Percentiles rank a stretch among this genome's conserved stretches.
Evolutionary conservation across 352 stramenopile species (phyloP).

Genomic region (Phytophthora ramorum): DNA sequence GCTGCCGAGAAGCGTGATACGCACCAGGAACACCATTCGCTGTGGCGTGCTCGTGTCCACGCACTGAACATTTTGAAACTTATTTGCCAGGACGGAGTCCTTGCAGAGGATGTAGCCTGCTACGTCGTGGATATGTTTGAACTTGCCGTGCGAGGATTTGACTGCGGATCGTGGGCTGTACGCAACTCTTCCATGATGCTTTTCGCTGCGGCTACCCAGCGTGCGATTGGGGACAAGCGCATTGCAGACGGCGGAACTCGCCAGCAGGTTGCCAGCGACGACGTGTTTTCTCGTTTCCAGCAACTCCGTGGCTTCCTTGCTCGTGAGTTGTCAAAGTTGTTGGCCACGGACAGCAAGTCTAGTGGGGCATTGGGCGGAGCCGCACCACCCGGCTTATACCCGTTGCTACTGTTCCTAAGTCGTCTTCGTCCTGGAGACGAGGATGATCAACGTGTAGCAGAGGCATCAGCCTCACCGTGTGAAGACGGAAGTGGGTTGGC

Average conservation of each 20-base stretch:
- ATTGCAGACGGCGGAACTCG: conserved; percentile 73
- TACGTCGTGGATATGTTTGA: conserved; percentile 91
- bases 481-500: conserved; percentile 33
- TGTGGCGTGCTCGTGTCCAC: conserved; percentile 84
- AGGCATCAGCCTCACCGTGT: conserved; percentile 13
- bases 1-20: conserved; percentile 40
- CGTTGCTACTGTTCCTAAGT: conserved; percentile 82
- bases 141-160: conserved; percentile 84
- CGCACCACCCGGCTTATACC: conserved; percentile 70
- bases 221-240: conserved; percentile 84
- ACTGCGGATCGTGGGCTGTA: conserved; percentile 86
- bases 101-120: conserved; percentile 82
- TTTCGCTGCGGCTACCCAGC: conserved; percentile 82
- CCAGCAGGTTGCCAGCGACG: conserved; percentile 68
- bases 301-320: conserved; percentile 71
- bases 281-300: conserved; percentile 85
- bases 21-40: conserved; percentile 54
- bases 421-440: conserved; percentile 74
- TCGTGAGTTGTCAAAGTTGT: conserved; percentile 56
- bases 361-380: conserved; percentile 32
- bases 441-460: conserved; percentile 38
- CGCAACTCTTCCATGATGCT: conserved; percentile 94
- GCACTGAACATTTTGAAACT: conserved; percentile 92
- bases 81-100: conserved; percentile 88
- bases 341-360: conserved; percentile 24